Evolutionary conservation across 208 protist species (phyloP), one percentile per base, ranked within the genome.

Genomic region (Trypanosoma melophagium): DNA sequence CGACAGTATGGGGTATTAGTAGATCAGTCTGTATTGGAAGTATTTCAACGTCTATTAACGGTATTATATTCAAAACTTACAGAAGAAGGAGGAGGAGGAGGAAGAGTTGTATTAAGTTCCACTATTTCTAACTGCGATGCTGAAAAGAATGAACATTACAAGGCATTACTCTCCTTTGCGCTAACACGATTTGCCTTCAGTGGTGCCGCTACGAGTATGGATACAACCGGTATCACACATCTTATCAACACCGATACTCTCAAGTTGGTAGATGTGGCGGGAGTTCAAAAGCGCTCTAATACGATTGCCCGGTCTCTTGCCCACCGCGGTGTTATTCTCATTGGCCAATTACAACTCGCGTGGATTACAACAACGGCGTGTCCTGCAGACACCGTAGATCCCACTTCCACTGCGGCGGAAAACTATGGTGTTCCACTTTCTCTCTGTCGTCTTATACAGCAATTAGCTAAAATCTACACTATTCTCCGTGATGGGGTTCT

Each of bases 341-440:
- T 83, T 7, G 87, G 87, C 0, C 80, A 89, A 71, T 47, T 82
- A n/a, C 76, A 87, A 54, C 71, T 83, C 21, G 9, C 38, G 3
- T 60, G 62, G 17, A 56, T 80, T 7, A 64, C 67, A 38, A 31
- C 44, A 16, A 66, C 71, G 10, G 79, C 76, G 58, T 70, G 56
- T 55, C 59, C 56, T 0, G 24, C 28, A 4, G 66, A 68, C 42
- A 59, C 67, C 21, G 65, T 63, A 4, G 63, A 70, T 40, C 69
- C 71, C n/a, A 52, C 53, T 21, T 77, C 83, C 19, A 54, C 45
- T 3, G 59, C 74, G 7, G 72, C 59, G 1, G 49, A 63, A 47
- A 54, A 71, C 50, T 50, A 55, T 42, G 77, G 77, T 24, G 57
- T 82, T 4, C 52, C 52, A 10, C 59, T 17, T 22, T 65, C 40